Percentiles rank a stretch among this genome's conserved stretches.
Conservation (phyloP, 1,139 yeast species). For the Saccharomyces hybrid region DNA sequence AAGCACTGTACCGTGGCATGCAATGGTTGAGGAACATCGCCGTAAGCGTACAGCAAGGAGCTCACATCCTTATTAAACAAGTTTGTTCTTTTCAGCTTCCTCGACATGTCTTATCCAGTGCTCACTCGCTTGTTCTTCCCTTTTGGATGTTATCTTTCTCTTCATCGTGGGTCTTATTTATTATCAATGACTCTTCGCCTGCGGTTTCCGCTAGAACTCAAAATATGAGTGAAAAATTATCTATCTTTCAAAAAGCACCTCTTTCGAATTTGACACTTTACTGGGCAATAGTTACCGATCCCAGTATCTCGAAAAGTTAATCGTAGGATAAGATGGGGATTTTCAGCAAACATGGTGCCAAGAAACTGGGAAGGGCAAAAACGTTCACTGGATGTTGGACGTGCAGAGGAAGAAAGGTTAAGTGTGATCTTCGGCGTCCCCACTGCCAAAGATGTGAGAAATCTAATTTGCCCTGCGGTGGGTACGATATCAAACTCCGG, state of each 20-base stretch:
- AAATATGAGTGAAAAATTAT: background rate
- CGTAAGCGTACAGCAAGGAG: constrained; percentile 72
- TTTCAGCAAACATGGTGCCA: constrained; percentile 1
- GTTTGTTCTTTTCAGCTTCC: constrained; percentile 34
- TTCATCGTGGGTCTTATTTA: background rate
- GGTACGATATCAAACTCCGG: constrained; percentile 70
- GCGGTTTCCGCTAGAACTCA: constrained; percentile 1
- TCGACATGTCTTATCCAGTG: constrained; percentile 20
- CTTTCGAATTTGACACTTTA: background rate
- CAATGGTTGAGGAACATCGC: constrained; percentile 74
- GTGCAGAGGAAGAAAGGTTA: constrained; percentile 51
- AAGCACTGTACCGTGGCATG: constrained; percentile 70
- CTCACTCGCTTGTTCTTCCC: background rate
- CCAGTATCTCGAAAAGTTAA: background rate
- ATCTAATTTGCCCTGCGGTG: constrained; percentile 62
- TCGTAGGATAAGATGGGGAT: background rate
- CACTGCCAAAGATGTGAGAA: constrained; percentile 45
- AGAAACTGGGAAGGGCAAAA: constrained; percentile 28
- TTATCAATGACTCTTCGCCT: background rate
- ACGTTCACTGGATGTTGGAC: constrained; percentile 60
- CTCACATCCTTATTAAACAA: constrained; percentile 61
- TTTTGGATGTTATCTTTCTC: background rate
- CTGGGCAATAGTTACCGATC: background rate
- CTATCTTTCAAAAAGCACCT: background rate
- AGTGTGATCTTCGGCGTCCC: constrained; percentile 51